Percentiles rank a stretch among this genome's conserved stretches.
These are phyloP conservation scores for Piper longum DNA, from an alignment of 164 flowering plant genomes.

Conservation along the genomic window DNA sequence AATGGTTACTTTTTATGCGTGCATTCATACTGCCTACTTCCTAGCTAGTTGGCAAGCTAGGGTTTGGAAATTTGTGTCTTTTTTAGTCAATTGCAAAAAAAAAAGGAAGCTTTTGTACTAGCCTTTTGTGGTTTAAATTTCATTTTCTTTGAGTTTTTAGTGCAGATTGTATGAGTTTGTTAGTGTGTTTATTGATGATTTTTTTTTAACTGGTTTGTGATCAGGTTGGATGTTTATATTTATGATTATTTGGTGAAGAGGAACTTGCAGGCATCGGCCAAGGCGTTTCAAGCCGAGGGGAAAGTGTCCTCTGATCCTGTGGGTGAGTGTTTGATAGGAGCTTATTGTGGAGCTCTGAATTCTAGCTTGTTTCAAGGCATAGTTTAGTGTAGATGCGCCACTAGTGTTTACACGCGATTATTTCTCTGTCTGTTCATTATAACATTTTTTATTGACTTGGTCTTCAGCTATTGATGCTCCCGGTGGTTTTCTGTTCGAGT, in stretches of 20 bases:
- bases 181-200: neutral
- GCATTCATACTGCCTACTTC: too few relatives aligned
- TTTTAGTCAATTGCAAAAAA: too few relatives aligned
- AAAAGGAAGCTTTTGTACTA: too few relatives aligned
- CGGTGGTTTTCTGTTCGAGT: conserved; percentile 74
- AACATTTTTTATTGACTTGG: neutral
- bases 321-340: conserved; percentile 27
- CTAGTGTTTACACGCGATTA: too few relatives aligned
- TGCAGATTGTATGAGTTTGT: neutral
- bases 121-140: too few relatives aligned
- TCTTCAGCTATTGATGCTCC: conserved; percentile 75
- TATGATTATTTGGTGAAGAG: conserved; percentile 67
- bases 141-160: too few relatives aligned
- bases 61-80: too few relatives aligned
- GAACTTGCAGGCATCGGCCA: conserved; percentile 49
- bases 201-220: conserved; percentile 1
- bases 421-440: neutral
- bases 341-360: neutral
- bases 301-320: conserved; percentile 60
- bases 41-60: too few relatives aligned
- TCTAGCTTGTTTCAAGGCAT: too few relatives aligned
- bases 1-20: too few relatives aligned
- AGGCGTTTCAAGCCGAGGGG: conserved; percentile 63
- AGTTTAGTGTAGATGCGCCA: too few relatives aligned
- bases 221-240: conserved; percentile 75